phyloP scores from a whole-genome alignment of 2,329 filamentous ascomycete genomes.

The Penicillium crustosum region DNA sequence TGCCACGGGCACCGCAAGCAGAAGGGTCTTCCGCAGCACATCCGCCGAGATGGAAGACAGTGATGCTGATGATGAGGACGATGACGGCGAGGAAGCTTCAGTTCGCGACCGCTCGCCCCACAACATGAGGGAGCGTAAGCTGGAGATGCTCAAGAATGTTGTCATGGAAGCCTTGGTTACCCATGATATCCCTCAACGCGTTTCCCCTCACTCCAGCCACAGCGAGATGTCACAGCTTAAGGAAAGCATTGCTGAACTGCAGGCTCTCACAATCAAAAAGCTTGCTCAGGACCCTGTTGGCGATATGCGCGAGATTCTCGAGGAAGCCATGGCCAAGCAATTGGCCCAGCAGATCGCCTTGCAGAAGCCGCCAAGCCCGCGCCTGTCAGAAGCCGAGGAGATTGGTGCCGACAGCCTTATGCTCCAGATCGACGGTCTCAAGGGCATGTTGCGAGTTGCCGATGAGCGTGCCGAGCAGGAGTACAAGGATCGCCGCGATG shows the following conservation, averaged over 20 bases:
- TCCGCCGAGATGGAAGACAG: constrained; percentile 73
- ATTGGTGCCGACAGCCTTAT: constrained; percentile 52
- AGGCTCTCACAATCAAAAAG: constrained; percentile 42
- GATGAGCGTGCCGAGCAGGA: constrained; percentile 66
- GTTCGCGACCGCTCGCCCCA: constrained; percentile 74
- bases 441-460: constrained; percentile 64
- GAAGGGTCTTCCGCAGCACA: constrained; percentile 62
- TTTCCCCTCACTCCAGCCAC: constrained; percentile 28
- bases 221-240: constrained; percentile 42
- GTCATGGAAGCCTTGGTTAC: constrained; percentile 65
- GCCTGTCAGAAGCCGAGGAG: constrained; percentile 54
- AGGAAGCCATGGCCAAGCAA: constrained; percentile 61
- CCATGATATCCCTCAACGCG: constrained; percentile 38
- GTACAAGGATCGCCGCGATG: constrained; percentile 60
- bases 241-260: constrained; percentile 40
- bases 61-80: constrained; percentile 93
- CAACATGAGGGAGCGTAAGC: constrained; percentile 64
- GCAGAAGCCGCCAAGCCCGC: constrained; percentile 38
- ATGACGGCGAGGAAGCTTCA: constrained; percentile 54
- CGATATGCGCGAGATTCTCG: constrained; percentile 62
- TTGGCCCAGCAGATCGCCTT: constrained; percentile 47
- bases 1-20: constrained; percentile 57
- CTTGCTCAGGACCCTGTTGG: constrained; percentile 42
- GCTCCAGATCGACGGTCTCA: constrained; percentile 64
- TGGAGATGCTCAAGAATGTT: constrained; percentile 74